Conservation (phyloP, 2,329 filamentous ascomycete genomes). For the Pseudonectria foliicola region DNA sequence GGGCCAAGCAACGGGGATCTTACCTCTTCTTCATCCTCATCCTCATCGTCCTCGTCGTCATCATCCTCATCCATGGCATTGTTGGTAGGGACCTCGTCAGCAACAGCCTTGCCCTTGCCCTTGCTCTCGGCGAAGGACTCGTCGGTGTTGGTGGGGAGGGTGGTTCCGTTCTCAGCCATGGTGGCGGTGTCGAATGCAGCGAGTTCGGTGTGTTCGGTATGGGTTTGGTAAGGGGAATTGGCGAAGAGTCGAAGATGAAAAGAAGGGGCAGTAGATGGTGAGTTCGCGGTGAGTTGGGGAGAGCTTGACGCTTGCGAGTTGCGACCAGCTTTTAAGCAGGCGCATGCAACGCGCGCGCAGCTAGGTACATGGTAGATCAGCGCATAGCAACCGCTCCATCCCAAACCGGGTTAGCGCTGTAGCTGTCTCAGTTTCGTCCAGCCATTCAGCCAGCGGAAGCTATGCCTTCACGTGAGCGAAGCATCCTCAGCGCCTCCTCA, state of each 20-base stretch:
- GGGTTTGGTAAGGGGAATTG: slow-evolving; percentile 9
- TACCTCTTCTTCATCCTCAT: slow-evolving; percentile 33
- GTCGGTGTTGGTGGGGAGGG: slow-evolving; percentile 35
- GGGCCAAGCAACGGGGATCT: slow-evolving; percentile 1
- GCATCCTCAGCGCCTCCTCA: too few species aligned
- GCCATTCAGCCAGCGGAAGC: too few species aligned
- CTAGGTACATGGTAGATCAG: slow-evolving; percentile 15
- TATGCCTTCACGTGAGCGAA: slow-evolving; percentile 10
- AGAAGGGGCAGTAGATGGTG: slow-evolving; percentile 14
- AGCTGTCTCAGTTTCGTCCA: slow-evolving; percentile 1
- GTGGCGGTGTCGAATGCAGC: slow-evolving; percentile 8
- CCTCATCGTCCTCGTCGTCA: slow-evolving; percentile 64
- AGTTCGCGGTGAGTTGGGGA: slow-evolving; percentile 16
- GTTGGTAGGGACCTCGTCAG: slow-evolving; percentile 45
- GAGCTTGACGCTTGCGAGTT: slow-evolving; percentile 11
- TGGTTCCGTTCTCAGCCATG: slow-evolving; percentile 46
- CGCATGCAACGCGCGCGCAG: slow-evolving; percentile 17
- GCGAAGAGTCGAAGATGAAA: slow-evolving; percentile 15
- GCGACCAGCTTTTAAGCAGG: slow-evolving; percentile 22
- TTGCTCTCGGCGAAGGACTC: slow-evolving; percentile 52
- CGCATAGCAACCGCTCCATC: slow-evolving; percentile 28
- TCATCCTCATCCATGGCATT: slow-evolving; percentile 69
- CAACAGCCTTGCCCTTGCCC: slow-evolving; percentile 77
- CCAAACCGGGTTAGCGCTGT: slow-evolving; percentile 8
- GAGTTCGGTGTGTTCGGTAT: slow-evolving; percentile 1